Evolutionary conservation across 371 early-diverging fungal genomes (phyloP).

Genomic region (Actinomucor elegans): DNA sequence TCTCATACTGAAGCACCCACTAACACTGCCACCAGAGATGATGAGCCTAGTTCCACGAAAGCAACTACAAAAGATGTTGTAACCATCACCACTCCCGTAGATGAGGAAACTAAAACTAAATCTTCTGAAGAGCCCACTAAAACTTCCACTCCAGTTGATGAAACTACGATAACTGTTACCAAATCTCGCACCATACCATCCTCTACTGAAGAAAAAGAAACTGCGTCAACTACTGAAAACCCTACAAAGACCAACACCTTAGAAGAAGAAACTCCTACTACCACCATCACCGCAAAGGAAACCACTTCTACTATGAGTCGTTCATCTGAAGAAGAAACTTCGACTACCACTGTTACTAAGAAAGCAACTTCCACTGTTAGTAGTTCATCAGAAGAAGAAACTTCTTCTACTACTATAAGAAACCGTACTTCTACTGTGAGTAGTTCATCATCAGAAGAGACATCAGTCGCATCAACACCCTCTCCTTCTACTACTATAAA

Average conservation of each 20-base stretch:
- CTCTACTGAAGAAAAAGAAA: not conserved
- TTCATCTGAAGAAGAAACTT: not conserved
- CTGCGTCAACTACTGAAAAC: not conserved
- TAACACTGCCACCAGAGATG: conserved; percentile 4
- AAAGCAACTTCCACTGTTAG: not conserved
- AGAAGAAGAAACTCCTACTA: not conserved
- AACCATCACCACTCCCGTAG: not conserved
- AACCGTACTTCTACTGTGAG: too few relatives aligned
- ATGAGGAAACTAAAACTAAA: not conserved
- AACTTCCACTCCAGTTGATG: not conserved
- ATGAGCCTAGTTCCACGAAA: conserved; percentile 2
- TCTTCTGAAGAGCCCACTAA: conserved; percentile 1
- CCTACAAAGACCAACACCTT: not conserved
- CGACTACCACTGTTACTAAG: not conserved
- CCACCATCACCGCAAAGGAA: not conserved
- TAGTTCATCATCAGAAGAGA: too few relatives aligned
- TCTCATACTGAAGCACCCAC: not conserved
- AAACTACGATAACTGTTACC: not conserved
- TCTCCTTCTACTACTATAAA: not conserved
- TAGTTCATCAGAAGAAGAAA: too few relatives aligned
- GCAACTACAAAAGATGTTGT: conserved; percentile 1
- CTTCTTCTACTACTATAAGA: too few relatives aligned
- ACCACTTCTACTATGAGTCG: not conserved
- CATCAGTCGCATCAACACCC: not conserved
- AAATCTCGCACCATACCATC: not conserved